Conservation (phyloP, 2,329 filamentous ascomycete species). For the Aspergillus sp. region DNA sequence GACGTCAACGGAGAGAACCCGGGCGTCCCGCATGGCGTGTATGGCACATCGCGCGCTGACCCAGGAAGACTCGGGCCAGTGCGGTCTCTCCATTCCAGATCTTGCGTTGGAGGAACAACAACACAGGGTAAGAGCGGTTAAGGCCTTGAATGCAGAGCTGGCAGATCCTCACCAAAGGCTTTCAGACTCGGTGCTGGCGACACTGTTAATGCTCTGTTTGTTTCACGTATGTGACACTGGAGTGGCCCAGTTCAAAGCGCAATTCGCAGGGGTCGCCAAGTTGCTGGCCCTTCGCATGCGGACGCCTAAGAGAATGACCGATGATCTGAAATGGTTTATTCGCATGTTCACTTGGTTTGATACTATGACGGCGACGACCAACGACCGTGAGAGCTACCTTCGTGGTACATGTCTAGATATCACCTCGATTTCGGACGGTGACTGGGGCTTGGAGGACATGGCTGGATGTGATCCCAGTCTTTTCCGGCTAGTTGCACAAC, state of each 20-base stretch:
- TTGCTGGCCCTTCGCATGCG: slow-evolving; percentile 68
- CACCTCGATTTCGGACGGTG: slow-evolving; percentile 55
- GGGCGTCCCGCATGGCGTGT: slow-evolving; percentile 42
- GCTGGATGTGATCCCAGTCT: slow-evolving; percentile 79
- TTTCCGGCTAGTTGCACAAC: slow-evolving; percentile 75
- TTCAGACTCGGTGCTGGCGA: slow-evolving; percentile 80
- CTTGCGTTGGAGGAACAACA: slow-evolving; percentile 68
- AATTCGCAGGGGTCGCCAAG: slow-evolving; percentile 88
- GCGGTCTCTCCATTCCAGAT: slow-evolving; percentile 44
- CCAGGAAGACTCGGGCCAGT: slow-evolving; percentile 26
- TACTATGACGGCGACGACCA: slow-evolving; percentile 83
- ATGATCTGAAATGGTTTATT: slow-evolving; percentile 70
- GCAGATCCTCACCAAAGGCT: slow-evolving; percentile 66
- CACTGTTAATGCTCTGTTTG: slow-evolving; percentile 77
- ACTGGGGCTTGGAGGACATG: slow-evolving; percentile 72
- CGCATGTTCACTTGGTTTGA: slow-evolving; percentile 92
- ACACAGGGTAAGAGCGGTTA: slow-evolving; percentile 76
- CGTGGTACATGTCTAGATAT: slow-evolving; percentile 55
- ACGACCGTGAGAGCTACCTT: slow-evolving; percentile 81
- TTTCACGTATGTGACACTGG: slow-evolving; percentile 92
- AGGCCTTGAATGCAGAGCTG: slow-evolving; percentile 74
- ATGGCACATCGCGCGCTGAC: slow-evolving; percentile 39
- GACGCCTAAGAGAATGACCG: slow-evolving; percentile 54
- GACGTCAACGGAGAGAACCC: slow-evolving; percentile 45
- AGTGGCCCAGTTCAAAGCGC: slow-evolving; percentile 84